A percentile compares a stretch with the other conserved stretches of the same genome.
These are phyloP conservation scores for Candida labiduridarum DNA, from an alignment of 1,139 yeast species.

Conservation along the genomic window DNA sequence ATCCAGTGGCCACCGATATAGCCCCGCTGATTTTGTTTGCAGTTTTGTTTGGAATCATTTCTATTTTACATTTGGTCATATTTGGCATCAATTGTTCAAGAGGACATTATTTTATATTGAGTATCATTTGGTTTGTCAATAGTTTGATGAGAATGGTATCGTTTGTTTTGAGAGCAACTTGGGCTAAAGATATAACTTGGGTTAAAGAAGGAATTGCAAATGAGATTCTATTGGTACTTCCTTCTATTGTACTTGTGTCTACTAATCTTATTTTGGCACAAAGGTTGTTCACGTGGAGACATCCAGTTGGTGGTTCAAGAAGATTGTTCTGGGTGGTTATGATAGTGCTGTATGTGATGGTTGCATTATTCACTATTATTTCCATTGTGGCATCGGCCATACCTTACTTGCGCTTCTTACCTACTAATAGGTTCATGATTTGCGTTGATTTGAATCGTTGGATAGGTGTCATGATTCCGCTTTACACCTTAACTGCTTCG, in stretches of 20 bases:
- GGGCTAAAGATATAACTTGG: conserved; percentile 29
- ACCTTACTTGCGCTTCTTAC: conserved; percentile 37
- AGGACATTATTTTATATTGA: conserved; percentile 38
- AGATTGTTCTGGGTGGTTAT: conserved; percentile 37
- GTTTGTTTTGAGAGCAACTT: conserved; percentile 30
- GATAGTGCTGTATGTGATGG: conserved; percentile 33
- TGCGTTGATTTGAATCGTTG: conserved; percentile 9
- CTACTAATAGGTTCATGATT: conserved; percentile 12
- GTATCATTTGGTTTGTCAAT: conserved; percentile 33
- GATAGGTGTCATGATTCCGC: conserved; percentile 53
- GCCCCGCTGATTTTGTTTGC: conserved; percentile 36
- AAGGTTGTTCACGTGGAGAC: conserved; percentile 49
- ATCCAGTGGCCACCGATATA: conserved; percentile 30
- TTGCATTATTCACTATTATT: conserved; percentile 30
- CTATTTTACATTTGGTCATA: conserved; percentile 28
- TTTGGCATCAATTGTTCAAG: conserved; percentile 33
- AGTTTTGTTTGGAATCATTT: conserved; percentile 28
- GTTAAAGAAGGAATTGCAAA: conserved; percentile 32
- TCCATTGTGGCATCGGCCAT: conserved; percentile 37
- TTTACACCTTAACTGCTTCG: conserved; percentile 59
- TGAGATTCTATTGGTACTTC: conserved; percentile 38
- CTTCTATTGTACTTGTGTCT: conserved; percentile 35
- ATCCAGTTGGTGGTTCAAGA: conserved; percentile 48
- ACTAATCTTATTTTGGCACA: conserved; percentile 44
- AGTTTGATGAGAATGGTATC: conserved; percentile 31